These are phyloP conservation scores for Starmerella apis DNA, from an alignment of 805 yeast species.

Conservation along the genomic window DNA sequence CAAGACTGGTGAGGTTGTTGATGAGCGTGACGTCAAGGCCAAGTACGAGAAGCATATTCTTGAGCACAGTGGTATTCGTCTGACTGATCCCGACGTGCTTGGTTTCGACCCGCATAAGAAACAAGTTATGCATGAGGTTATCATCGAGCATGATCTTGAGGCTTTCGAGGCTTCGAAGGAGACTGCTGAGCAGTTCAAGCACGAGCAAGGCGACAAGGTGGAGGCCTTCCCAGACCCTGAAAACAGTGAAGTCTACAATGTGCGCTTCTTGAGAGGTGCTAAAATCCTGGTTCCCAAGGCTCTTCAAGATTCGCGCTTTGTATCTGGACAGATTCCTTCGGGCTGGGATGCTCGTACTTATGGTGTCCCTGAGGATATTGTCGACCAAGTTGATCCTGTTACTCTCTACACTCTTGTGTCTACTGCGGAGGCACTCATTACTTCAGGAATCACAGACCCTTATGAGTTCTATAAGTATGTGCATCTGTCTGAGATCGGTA, in stretches of 20 bases:
- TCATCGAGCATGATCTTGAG: slow-evolving; percentile 91
- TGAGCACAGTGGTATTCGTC: slow-evolving; percentile 92
- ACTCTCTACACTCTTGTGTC: slow-evolving; percentile 88
- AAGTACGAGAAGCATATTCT: slow-evolving; percentile 83
- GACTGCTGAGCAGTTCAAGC: slow-evolving; percentile 88
- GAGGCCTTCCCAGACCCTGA: slow-evolving; percentile 83
- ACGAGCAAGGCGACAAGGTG: slow-evolving; percentile 86
- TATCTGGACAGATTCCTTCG: slow-evolving; percentile 91
- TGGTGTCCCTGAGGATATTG: slow-evolving; percentile 90
- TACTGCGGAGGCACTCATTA: slow-evolving; percentile 85
- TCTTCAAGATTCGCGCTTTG: slow-evolving; percentile 44
- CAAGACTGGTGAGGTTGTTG: slow-evolving; percentile 84
- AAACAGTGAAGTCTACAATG: slow-evolving; percentile 76
- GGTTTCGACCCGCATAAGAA: slow-evolving; percentile 95
- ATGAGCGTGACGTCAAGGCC: slow-evolving; percentile 83
- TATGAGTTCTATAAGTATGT: slow-evolving; percentile 97
- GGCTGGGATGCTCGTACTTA: slow-evolving; percentile 96
- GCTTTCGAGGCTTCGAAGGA: slow-evolving; percentile 92
- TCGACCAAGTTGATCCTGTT: slow-evolving; percentile 90
- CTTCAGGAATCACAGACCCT: slow-evolving; percentile 96
- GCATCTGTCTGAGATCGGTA: slow-evolving; percentile 97
- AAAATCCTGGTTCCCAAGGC: slow-evolving; percentile 85
- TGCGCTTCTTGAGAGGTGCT: slow-evolving; percentile 86
- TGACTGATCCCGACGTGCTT: slow-evolving; percentile 91
- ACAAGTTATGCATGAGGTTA: slow-evolving; percentile 87